Base-by-base conservation (phyloP, 345 rosid species). In the Erodium maritimum region DNA sequence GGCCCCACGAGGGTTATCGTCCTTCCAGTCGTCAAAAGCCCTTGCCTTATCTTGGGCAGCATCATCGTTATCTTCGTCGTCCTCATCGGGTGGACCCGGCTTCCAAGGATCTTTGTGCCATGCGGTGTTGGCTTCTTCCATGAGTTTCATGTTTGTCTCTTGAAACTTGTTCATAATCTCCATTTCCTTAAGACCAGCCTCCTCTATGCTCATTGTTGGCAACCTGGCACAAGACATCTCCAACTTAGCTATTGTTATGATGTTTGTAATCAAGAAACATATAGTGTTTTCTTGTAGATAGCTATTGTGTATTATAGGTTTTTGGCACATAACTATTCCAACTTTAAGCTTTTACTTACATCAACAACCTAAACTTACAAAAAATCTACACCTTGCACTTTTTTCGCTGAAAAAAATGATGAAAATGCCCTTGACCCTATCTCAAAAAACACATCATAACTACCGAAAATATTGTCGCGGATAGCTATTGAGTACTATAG, bases 151-250 rank as follows among this genome's bases (percentile, higher is more conserved):
- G 53, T 80, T 94, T 66, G 74, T 81, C 69, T 90, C 97, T 80
- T 94, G 93, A 85, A 90, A 90, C 22, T 81, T 82, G 55, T 90
- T 84, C 99, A 90, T 94, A 19, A 87, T 94, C 56, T 79, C 77
- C 99, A 87, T 87, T 79, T 94, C 97, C 73, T 54, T 84, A 58
- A 90, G 69, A 23, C 99, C 97, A 60, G 99, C 97, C 75, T 87
- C 99, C 73, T 94, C 99, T 58, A 94, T 90, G 68, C 99, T 85
- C 96, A 90, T 90, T 17, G 99, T 94, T 18, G 99, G 99, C 85
- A 90, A 71, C 90, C 99, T 90, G 54, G 20, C 34, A 58, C 9
- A 20, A 54, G 22, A 37, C 21, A 55, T 23, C 46, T 50, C 14
- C 10, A 6, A 24, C 20, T 14, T 17, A 21, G 54, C 11, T 23